phyloP scores from a whole-genome alignment of 495 filamentous ascomycete genomes.

The Podospora tetraspora region DNA sequence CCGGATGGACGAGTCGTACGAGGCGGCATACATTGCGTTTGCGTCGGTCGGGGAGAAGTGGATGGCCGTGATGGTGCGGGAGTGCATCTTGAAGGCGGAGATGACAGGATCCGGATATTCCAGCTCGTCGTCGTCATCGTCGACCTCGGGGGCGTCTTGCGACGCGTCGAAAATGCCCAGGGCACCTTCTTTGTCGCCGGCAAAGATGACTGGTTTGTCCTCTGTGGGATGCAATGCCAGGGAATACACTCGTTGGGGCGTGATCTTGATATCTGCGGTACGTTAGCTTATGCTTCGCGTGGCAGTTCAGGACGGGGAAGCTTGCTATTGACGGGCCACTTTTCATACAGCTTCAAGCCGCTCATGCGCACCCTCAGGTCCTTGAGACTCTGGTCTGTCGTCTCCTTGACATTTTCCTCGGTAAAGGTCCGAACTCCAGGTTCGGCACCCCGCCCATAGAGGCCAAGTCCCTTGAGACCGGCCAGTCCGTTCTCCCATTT shows the following conservation, averaged over 20 bases:
- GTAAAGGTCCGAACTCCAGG: conserved; percentile 79
- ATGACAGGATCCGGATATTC: conserved; percentile 59
- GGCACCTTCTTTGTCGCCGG: conserved; percentile 90
- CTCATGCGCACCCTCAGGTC: conserved; percentile 75
- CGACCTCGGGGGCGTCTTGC: conserved; percentile 51
- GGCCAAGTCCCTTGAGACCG: conserved; percentile 36
- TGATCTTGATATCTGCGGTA: conserved; percentile 76
- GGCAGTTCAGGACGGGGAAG: neutral
- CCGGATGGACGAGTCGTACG: conserved; percentile 93
- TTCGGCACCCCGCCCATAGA: conserved; percentile 57
- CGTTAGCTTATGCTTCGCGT: neutral
- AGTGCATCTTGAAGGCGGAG: conserved; percentile 81
- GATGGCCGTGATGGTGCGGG: conserved; percentile 81
- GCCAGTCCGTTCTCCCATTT: conserved; percentile 46
- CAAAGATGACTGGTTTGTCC: conserved; percentile 86
- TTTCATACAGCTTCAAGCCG: conserved; percentile 71
- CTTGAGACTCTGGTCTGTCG: conserved; percentile 70
- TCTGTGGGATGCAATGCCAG: conserved; percentile 83
- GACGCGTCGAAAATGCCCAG: conserved; percentile 91
- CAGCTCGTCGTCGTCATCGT: conserved; percentile 58
- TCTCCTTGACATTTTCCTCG: conserved; percentile 72
- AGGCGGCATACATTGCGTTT: conserved; percentile 72
- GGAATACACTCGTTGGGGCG: conserved; percentile 81
- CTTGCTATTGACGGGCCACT: conserved; percentile 70
- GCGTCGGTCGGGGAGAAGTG: conserved; percentile 66